phyloP scores from a whole-genome alignment of 495 filamentous ascomycete genomes.

The Aspergillus sparsus region DNA sequence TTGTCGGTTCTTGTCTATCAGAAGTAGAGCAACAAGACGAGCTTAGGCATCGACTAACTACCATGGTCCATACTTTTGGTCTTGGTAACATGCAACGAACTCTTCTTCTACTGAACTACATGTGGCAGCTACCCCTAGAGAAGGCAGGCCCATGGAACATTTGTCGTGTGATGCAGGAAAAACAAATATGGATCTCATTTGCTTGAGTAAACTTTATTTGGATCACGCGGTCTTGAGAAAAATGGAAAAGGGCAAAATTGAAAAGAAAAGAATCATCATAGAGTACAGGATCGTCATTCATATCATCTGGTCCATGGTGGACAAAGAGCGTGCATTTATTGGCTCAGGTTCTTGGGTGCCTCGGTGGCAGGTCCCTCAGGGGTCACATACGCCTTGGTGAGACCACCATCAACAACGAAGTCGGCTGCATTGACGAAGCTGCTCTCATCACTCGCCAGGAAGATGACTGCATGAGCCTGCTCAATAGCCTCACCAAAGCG shows the following conservation, averaged over 20 bases:
- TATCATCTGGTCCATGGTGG: not conserved
- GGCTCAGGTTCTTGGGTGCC: slow-evolving; percentile 66
- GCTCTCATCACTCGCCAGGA: slow-evolving; percentile 91
- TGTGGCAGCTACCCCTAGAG: slow-evolving; percentile 33
- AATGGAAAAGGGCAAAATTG: not conserved
- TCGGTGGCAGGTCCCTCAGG: slow-evolving; percentile 74
- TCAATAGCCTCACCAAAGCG: slow-evolving; percentile 95
- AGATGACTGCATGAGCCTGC: slow-evolving; percentile 90
- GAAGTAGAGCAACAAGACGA: slow-evolving; percentile 26
- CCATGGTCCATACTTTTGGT: slow-evolving; percentile 36
- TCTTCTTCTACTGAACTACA: slow-evolving; percentile 36
- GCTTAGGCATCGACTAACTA: slow-evolving; percentile 25
- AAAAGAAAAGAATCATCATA: slow-evolving; percentile 8
- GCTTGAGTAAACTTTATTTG: slow-evolving; percentile 24
- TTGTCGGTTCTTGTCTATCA: slow-evolving; percentile 37
- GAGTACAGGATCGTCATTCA: slow-evolving; percentile 22
- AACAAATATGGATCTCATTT: slow-evolving; percentile 47
- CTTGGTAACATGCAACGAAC: slow-evolving; percentile 43
- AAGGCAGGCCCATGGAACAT: slow-evolving; percentile 44
- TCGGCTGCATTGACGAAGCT: slow-evolving; percentile 92
- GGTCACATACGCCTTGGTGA: slow-evolving; percentile 95
- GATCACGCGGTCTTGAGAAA: not conserved
- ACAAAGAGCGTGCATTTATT: slow-evolving; percentile 21
- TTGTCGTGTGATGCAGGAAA: slow-evolving; percentile 40
- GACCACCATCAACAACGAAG: slow-evolving; percentile 94